Evolutionary conservation across 2,329 filamentous ascomycete species (phyloP).

Genomic region (Beauveria pseudobassiana): DNA sequence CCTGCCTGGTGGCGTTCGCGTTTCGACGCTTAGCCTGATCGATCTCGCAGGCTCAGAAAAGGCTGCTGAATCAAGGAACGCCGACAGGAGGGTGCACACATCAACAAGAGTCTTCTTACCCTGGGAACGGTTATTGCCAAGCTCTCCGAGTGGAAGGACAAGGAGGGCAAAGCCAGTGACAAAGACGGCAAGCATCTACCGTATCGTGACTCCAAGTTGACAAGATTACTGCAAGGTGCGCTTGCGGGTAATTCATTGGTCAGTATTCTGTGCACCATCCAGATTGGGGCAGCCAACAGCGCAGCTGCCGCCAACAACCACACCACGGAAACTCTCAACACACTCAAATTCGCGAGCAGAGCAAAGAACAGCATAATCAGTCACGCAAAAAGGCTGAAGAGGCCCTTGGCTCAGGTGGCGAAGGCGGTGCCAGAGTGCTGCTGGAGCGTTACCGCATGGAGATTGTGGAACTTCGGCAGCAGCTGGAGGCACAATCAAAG

Average conservation of each 20-base stretch:
- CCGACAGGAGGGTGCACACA: conserved; percentile 89
- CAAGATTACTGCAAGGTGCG: conserved; percentile 82
- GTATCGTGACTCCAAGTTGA: conserved; percentile 96
- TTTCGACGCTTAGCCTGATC: conserved; percentile 91
- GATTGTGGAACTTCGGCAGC: conserved; percentile 71
- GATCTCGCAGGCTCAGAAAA: conserved; percentile 95
- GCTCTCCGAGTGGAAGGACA: conserved; percentile 84
- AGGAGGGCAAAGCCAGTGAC: conserved; percentile 62
- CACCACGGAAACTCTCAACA: conserved; percentile 85
- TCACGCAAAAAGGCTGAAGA: conserved; percentile 94
- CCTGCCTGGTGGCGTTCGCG: conserved; percentile 80
- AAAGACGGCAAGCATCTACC: conserved; percentile 89
- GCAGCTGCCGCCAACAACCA: conserved; percentile 65
- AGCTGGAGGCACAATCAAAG: conserved; percentile 78
- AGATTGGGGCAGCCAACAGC: conserved; percentile 72
- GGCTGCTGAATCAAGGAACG: conserved; percentile 91
- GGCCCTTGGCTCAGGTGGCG: conserved; percentile 70
- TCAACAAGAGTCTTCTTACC: conserved; percentile 95
- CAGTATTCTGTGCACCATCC: conserved; percentile 94
- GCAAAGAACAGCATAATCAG: conserved; percentile 98
- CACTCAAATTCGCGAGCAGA: conserved; percentile 89
- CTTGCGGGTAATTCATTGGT: conserved; percentile 90
- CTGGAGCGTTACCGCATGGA: conserved; percentile 92
- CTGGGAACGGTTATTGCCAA: conserved; percentile 91
- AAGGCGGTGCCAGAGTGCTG: conserved; percentile 78